Percentiles rank a stretch among this genome's conserved stretches.
These are phyloP conservation scores for Colletotrichum higginsianum DNA, from an alignment of 2,329 filamentous ascomycete species.

Conservation along the genomic window DNA sequence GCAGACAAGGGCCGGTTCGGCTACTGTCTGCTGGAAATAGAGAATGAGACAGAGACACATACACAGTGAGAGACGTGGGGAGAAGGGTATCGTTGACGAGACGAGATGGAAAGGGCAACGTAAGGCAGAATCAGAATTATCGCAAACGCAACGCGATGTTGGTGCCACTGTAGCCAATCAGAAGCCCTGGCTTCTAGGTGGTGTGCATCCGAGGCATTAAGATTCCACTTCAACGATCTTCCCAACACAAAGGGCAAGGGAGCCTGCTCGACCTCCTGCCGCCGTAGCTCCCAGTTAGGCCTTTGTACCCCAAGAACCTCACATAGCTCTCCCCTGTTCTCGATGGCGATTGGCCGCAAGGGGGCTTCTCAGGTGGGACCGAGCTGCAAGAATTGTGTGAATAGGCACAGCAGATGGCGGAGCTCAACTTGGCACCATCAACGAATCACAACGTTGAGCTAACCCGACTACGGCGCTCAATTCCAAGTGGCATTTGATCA, in stretches of 20 bases:
- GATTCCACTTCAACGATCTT: background rate
- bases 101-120: background rate
- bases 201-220: background rate
- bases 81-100: background rate
- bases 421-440: slow-evolving; percentile 7
- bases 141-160: background rate
- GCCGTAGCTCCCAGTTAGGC: slow-evolving; percentile 8
- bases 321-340: slow-evolving; percentile 1
- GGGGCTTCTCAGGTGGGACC: background rate
- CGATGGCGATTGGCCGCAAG: slow-evolving; percentile 13
- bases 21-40: background rate
- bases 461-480: background rate
- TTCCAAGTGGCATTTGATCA: background rate
- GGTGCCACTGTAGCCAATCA: slow-evolving; percentile 1
- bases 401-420: slow-evolving; percentile 17
- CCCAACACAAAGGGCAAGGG: background rate
- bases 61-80: background rate
- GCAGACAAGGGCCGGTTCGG: background rate
- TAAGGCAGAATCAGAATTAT: background rate
- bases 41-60: no score
- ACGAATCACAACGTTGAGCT: slow-evolving; percentile 6
- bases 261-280: background rate
- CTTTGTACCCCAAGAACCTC: slow-evolving; percentile 1
- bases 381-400: slow-evolving; percentile 26
- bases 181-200: background rate